phyloP scores from a whole-genome alignment of 306 rosid species.

The Acacia confusa region DNA sequence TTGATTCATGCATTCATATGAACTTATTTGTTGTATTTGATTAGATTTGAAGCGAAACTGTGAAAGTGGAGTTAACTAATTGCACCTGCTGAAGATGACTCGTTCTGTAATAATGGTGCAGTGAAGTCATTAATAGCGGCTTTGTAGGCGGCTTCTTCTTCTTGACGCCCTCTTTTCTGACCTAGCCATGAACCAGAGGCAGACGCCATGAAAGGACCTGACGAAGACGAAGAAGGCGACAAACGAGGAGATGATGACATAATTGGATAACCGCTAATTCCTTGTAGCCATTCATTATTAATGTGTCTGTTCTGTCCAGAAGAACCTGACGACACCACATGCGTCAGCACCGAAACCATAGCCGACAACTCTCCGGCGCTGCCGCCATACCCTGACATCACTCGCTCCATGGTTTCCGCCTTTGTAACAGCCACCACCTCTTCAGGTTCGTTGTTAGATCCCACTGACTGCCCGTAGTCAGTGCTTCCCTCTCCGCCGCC shows the following conservation, averaged over 20 bases:
- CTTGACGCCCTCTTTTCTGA: slow-evolving; percentile 69
- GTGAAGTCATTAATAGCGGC: slow-evolving; percentile 34
- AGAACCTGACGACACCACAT: slow-evolving; percentile 67
- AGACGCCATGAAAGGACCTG: slow-evolving; percentile 22
- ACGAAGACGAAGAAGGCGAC: slow-evolving; percentile 33
- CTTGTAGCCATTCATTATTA: slow-evolving; percentile 29
- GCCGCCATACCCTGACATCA: slow-evolving; percentile 32
- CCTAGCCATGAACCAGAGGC: slow-evolving; percentile 38
- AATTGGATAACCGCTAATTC: slow-evolving; percentile 28
- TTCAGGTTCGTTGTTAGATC: slow-evolving; percentile 3
- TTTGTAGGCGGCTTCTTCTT: slow-evolving; percentile 39
- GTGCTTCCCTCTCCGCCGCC: background rate
- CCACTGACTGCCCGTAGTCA: background rate
- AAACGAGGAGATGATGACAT: slow-evolving; percentile 31
- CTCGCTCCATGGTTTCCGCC: slow-evolving; percentile 15
- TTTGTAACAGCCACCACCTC: background rate
- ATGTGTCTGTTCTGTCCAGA: slow-evolving; percentile 36
- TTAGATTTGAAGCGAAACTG: background rate
- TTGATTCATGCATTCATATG: background rate
- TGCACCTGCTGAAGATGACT: slow-evolving; percentile 54
- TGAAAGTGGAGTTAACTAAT: slow-evolving; percentile 5
- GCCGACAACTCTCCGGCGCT: slow-evolving; percentile 50
- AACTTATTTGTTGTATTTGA: background rate
- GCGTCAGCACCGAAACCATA: slow-evolving; percentile 72
- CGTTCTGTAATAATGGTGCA: slow-evolving; percentile 34